A percentile compares a stretch with the other conserved stretches of the same genome.
Conservation (phyloP, 1,139 yeast species). For the Geotrichum europaeum region DNA sequence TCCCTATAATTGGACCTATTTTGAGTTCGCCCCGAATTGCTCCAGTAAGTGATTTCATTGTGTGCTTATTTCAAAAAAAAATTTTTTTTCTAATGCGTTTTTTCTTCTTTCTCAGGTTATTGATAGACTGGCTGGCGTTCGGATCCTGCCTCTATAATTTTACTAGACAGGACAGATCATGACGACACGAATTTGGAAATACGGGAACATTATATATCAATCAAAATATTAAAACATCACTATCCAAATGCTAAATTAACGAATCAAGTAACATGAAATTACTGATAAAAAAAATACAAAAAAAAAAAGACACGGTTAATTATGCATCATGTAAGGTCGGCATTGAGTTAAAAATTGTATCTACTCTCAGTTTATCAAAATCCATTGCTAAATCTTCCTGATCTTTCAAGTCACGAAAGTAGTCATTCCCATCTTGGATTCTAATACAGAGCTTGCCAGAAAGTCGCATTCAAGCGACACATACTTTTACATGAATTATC, state of each 20-base stretch:
- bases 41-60: slow-evolving; percentile 44
- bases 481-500: neutral
- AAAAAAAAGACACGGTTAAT: neutral
- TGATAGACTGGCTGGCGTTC: slow-evolving; percentile 13
- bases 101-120: slow-evolving; percentile 6
- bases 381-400: slow-evolving; percentile 16
- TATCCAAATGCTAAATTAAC: neutral
- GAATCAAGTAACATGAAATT: neutral
- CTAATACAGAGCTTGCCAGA: neutral
- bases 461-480: neutral
- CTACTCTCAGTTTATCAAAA: slow-evolving; percentile 1
- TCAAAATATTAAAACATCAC: neutral
- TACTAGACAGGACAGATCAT: neutral
- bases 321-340: slow-evolving; percentile 1
- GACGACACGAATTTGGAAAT: neutral
- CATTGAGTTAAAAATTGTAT: neutral
- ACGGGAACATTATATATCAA: neutral
- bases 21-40: slow-evolving; percentile 78
- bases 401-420: slow-evolving; percentile 14
- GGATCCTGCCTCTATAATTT: slow-evolving; percentile 14
- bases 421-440: slow-evolving; percentile 17
- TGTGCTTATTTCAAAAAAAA: neutral
- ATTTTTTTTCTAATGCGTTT: neutral
- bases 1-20: slow-evolving; percentile 84
- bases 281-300: neutral